phyloP scores from a whole-genome alignment of 2,329 filamentous ascomycete genomes.

The Chrysosphaeria jannelii region DNA sequence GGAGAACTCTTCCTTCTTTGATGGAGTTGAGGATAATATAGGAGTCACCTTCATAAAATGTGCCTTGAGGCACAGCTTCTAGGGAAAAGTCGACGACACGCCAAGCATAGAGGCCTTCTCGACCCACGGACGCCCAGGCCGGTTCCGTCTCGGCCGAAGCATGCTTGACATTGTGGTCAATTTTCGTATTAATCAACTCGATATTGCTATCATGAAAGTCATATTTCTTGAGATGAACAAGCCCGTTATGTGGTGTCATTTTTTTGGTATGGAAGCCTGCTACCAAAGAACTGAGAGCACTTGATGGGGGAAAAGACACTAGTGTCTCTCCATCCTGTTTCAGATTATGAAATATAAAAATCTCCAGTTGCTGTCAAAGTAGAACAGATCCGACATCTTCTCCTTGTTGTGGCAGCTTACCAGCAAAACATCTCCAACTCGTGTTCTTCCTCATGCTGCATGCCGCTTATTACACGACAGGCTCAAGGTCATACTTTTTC shows the following conservation, averaged over 20 bases:
- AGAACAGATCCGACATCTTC: too few species aligned
- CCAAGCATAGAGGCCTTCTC: constrained; percentile 28
- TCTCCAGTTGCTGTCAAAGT: too few species aligned
- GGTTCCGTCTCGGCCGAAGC: constrained; percentile 32
- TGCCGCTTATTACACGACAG: too few species aligned
- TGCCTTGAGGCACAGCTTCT: constrained; percentile 31
- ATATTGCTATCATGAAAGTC: constrained; percentile 40
- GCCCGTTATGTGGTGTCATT: background rate
- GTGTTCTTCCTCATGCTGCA: too few species aligned
- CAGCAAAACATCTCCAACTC: too few species aligned
- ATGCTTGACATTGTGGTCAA: constrained; percentile 39
- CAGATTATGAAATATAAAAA: too few species aligned
- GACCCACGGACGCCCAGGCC: constrained; percentile 28
- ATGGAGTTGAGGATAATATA: constrained; percentile 33
- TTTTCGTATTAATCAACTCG: constrained; percentile 28
- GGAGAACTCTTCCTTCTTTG: constrained; percentile 9
- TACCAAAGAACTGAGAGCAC: too few species aligned
- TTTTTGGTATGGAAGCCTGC: background rate
- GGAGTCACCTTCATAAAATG: constrained; percentile 37
- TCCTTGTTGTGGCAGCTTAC: too few species aligned
- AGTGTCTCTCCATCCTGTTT: too few species aligned
- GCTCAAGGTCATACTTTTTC: too few species aligned
- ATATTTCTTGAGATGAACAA: constrained; percentile 10
- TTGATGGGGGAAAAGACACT: too few species aligned
- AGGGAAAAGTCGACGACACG: constrained; percentile 35